Evolutionary conservation across 2,329 filamentous ascomycete species (phyloP), one percentile per base, ranked within the genome.

Genomic region (Fusarium udum): DNA sequence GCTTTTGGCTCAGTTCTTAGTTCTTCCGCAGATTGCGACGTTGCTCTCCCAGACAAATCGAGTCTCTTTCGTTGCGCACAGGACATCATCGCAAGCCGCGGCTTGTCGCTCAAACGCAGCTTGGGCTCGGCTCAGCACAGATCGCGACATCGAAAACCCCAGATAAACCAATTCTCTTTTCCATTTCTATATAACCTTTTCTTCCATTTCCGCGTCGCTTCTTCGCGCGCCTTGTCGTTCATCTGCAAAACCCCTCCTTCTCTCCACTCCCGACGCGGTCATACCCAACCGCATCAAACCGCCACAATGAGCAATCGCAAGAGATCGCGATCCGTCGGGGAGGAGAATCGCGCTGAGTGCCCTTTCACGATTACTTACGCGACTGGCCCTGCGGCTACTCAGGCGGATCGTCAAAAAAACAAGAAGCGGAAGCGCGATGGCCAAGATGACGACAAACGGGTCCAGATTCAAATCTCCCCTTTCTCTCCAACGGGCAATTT

Each of bases 281-380:
- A 77, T 71, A 71, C 65, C 64, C 69, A 71, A 69, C 74, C 61
- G 45, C 69, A 59, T 64, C 61, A 65, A 71, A 61, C 61, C 71
- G 66, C 72, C 75, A 69, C 69, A 61, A 78, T 78, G 76, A 82
- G 78, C 72, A 74, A 85, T 71, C 83, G 85, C 74, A 90, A 90
- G 82, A 85, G 88, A 74, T 85, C 86, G 68, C 85, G 86, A 76
- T 79, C 83, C 61, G 83, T 86, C 59, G 75, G 80, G 64, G 84
- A 87, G 67, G 87, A 88, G 74, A 85, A 83, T 72, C 84, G 87
- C 73, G 88, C 88, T 77, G 88, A 90, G 73, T 90, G 88, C 70
- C 87, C 87, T 16, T 90, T 89, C 67, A 80, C 79, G 43, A 83
- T 89, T 59, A 71, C 77, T 48, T 77, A 78, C 64, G 74, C 79